Conservation (phyloP, 139 green algal genomes). For the Chara braunii region DNA sequence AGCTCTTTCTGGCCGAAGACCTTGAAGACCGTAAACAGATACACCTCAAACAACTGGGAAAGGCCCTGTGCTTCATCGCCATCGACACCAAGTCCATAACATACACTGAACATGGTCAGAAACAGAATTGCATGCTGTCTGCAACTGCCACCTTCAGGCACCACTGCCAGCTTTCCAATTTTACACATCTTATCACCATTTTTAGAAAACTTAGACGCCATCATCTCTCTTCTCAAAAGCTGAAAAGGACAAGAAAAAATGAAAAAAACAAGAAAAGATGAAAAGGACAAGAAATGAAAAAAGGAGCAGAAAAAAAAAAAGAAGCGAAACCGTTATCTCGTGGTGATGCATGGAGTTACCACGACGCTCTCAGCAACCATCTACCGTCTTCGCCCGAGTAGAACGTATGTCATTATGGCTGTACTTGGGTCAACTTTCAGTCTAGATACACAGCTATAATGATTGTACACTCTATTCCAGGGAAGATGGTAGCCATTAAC, state of each 20-base stretch:
- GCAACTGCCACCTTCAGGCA: not conserved
- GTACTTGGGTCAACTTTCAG: no score
- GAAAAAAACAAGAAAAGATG: not conserved
- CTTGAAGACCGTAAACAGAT: slow-evolving; percentile 30
- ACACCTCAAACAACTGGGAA: slow-evolving; percentile 38
- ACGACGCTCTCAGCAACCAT: no score
- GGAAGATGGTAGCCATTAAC: no score
- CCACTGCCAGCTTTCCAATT: not conserved
- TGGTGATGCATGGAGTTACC: no score
- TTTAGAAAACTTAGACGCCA: not conserved
- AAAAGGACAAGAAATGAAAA: not conserved
- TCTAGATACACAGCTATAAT: no score
- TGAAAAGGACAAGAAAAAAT: not conserved
- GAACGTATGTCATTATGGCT: no score
- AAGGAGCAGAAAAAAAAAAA: no score
- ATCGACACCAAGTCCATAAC: not conserved
- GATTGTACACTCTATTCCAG: no score
- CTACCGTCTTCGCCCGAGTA: no score
- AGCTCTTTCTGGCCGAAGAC: slow-evolving; percentile 28
- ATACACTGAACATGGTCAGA: not conserved
- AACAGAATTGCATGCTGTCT: slow-evolving; percentile 1
- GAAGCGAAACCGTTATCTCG: no score
- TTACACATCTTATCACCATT: not conserved
- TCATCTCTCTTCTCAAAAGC: not conserved
- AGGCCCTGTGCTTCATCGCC: slow-evolving; percentile 8